phyloP scores from a whole-genome alignment of 805 yeast genomes.

The Wickerhamomyces mucosus region DNA sequence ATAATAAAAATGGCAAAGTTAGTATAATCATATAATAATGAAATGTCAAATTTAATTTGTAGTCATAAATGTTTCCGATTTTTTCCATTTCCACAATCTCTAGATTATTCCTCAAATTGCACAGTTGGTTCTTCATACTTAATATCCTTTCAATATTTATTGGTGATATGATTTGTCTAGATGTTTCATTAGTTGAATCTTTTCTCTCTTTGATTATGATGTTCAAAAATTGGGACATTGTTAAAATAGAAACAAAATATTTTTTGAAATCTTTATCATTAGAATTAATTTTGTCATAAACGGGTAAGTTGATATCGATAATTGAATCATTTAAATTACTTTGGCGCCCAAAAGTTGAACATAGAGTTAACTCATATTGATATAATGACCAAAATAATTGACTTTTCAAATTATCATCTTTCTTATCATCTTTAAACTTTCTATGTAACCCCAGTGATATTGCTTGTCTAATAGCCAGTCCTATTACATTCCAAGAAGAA shows the following conservation, averaged over 20 bases:
- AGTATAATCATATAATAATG: slow-evolving; percentile 32
- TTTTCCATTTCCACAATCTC: slow-evolving; percentile 19
- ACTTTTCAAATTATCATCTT: slow-evolving; percentile 20
- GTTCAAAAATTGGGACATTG: slow-evolving; percentile 28
- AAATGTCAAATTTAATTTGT: slow-evolving; percentile 31
- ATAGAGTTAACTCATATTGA: slow-evolving; percentile 30
- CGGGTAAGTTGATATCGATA: slow-evolving; percentile 33
- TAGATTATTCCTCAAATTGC: slow-evolving; percentile 26
- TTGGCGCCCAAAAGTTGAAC: slow-evolving; percentile 37
- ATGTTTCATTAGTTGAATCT: slow-evolving; percentile 18
- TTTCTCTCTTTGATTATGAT: slow-evolving; percentile 32
- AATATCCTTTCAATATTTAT: slow-evolving; percentile 32
- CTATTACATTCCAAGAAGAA: slow-evolving; percentile 37
- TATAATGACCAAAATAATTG: slow-evolving; percentile 33
- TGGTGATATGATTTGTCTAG: slow-evolving; percentile 27
- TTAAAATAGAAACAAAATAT: slow-evolving; percentile 26
- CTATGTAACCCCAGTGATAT: slow-evolving; percentile 40
- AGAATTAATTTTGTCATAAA: slow-evolving; percentile 7
- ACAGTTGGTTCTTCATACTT: slow-evolving; percentile 25
- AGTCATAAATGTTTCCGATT: slow-evolving; percentile 27
- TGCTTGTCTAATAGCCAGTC: slow-evolving; percentile 38
- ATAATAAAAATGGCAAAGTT: slow-evolving; percentile 33
- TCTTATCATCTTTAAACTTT: slow-evolving; percentile 18
- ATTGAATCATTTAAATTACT: slow-evolving; percentile 35
- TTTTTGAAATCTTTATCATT: slow-evolving; percentile 19